Conservation (phyloP, 352 stramenopile genomes). For the Globisporangium middletonii region DNA sequence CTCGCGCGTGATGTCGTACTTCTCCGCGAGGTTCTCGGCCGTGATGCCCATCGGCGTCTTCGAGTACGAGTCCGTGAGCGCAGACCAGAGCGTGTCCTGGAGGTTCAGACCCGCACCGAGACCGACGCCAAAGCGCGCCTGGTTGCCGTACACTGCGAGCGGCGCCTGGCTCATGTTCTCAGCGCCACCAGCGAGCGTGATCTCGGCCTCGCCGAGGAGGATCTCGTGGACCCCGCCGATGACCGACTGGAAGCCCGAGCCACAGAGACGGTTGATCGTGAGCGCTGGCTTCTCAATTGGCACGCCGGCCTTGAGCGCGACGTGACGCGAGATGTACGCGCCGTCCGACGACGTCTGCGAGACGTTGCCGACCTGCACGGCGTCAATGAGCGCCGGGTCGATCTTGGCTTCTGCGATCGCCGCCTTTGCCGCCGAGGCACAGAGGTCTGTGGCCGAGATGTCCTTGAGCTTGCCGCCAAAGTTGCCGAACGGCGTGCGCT, state of each 20-base stretch:
- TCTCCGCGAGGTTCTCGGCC: slow-evolving; percentile 96
- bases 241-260: slow-evolving; percentile 96
- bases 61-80: slow-evolving; percentile 93
- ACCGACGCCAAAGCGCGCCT: slow-evolving; percentile 90
- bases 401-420: slow-evolving; percentile 73
- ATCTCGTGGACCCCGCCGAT: slow-evolving; percentile 91
- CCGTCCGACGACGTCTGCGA: slow-evolving; percentile 92
- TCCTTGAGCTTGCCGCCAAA: slow-evolving; percentile 94
- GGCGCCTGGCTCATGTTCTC: slow-evolving; percentile 97
- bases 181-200: slow-evolving; percentile 87
- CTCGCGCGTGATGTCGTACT: slow-evolving; percentile 92
- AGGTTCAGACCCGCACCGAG: slow-evolving; percentile 92
- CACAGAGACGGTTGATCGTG: slow-evolving; percentile 97
- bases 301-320: slow-evolving; percentile 89
- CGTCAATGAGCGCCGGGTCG: slow-evolving; percentile 87
- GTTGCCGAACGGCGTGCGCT: slow-evolving; percentile 93
- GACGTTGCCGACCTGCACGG: slow-evolving; percentile 96
- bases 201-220: slow-evolving; percentile 83
- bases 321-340: slow-evolving; percentile 94
- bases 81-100: slow-evolving; percentile 95
- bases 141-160: slow-evolving; percentile 88
- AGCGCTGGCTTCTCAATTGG: slow-evolving; percentile 89
- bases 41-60: slow-evolving; percentile 98
- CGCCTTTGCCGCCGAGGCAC: slow-evolving; percentile 80
- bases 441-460: slow-evolving; percentile 90